Base-by-base conservation (phyloP, 352 stramenopile genomes). In the Blastocystis sp. region DNA sequence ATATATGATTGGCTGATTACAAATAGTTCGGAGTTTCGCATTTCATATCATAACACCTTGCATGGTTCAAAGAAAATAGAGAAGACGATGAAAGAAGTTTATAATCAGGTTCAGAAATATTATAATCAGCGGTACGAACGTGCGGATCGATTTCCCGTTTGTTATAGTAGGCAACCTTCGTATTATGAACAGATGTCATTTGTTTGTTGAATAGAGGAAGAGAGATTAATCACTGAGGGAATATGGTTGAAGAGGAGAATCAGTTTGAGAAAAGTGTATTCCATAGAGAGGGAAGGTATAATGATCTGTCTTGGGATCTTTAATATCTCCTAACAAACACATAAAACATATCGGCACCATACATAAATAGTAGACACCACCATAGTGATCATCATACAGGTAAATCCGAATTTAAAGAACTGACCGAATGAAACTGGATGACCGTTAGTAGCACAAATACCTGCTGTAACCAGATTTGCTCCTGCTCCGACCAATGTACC, bases 381-480 rank as follows among this genome's bases (percentile, higher is more conserved):
- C 54, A 89, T 68, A 3, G 78, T 66, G 33, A 89, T 89, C 24
- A 89, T 59, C 60, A 89, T 76, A 30, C 40, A 64, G 6, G 44
- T 33, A 44, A 89, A 89, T 17, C 78, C 78, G 48, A 79, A 79
- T 56, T 79, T 79, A 27, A 89, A 89, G 78, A 89, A 89, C 42
- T 62, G 56, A 27, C 60, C 60, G 37, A 89, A 89, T 2, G 22
- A 35, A 6, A 89, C 44, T n/a, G 60, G 60, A 89, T 89, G 78
- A 35, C 78, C 78, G 24, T 89, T 76, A 33, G 60, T 62, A 13
- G 60, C 57, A 51, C 60, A 42, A 48, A 89, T 89, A 17, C 91
- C 91, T 24, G 91, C 92, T 13, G 92, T 93, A 0, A 93, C 91
- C 78, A 93, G 90, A 58, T 93, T 93, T 3, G 92, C 91, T 57